Evolutionary conservation across 2,329 filamentous ascomycete species (phyloP).

Genomic region (Paecilomyces fulvus): DNA sequence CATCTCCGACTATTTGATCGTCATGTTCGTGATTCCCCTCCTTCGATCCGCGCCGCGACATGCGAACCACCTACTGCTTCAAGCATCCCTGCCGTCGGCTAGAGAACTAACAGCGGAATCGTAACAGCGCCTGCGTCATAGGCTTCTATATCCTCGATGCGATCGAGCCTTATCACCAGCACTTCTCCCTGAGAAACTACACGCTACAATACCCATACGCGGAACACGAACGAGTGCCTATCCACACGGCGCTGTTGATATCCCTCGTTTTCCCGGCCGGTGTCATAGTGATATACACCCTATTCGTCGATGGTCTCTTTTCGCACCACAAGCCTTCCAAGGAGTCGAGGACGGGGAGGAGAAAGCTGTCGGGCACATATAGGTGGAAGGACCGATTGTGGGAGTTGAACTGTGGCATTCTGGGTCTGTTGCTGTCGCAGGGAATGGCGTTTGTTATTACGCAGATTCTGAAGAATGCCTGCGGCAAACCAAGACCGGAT

Average conservation of each 20-base stretch:
- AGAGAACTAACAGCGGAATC: conserved; percentile 4
- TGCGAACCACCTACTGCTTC: conserved; percentile 1
- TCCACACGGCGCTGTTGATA: conserved; percentile 41
- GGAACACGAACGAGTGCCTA: conserved; percentile 46
- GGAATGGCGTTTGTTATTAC: conserved; percentile 51
- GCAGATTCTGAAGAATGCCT: conserved; percentile 49
- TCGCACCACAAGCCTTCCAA: conserved; percentile 40
- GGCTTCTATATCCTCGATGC: conserved; percentile 47
- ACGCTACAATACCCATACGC: conserved; percentile 52
- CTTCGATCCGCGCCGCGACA: neutral
- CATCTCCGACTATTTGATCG: conserved; percentile 51
- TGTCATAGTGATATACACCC: conserved; percentile 48
- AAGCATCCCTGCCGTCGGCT: neutral
- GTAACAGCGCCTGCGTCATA: conserved; percentile 40
- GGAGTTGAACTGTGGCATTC: conserved; percentile 53
- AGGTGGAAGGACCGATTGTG: conserved; percentile 50
- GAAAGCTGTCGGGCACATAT: conserved; percentile 38
- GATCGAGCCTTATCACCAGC: conserved; percentile 48
- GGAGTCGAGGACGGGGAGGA: conserved; percentile 24
- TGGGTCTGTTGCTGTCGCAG: conserved; percentile 48
- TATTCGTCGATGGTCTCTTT: conserved; percentile 51
- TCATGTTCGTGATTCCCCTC: conserved; percentile 39
- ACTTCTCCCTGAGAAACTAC: conserved; percentile 49
- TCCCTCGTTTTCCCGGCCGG: conserved; percentile 41
- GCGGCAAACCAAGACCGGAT: conserved; percentile 52